Conservation (phyloP, 441 rosid species). For the Iberis amara region DNA sequence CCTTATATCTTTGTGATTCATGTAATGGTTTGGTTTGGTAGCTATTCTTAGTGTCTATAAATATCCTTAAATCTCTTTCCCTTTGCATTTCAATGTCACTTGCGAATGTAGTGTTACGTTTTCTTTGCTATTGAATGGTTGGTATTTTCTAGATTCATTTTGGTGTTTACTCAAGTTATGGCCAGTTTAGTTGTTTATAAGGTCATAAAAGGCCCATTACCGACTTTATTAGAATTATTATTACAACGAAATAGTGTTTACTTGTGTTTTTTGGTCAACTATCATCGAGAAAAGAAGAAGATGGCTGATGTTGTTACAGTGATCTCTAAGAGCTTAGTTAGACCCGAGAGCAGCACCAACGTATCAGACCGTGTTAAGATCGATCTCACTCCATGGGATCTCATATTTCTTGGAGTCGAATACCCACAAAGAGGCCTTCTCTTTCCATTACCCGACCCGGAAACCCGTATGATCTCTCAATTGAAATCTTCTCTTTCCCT, state of each 20-base stretch:
- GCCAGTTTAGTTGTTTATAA: too few relatives aligned
- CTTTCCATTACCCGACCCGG: constrained; percentile 29
- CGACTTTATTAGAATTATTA: too few relatives aligned
- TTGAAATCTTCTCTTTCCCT: constrained; percentile 25
- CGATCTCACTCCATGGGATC: constrained; percentile 35
- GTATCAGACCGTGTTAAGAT: constrained; percentile 25
- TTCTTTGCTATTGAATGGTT: too few relatives aligned
- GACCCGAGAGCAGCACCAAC: constrained; percentile 15
- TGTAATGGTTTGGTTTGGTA: constrained; percentile 12
- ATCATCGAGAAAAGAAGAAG: not conserved
- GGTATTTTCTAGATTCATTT: too few relatives aligned
- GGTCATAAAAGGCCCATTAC: too few relatives aligned
- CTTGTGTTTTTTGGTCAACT: too few relatives aligned
- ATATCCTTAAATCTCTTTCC: not conserved
- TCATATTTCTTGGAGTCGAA: constrained; percentile 20
- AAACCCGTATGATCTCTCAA: not conserved
- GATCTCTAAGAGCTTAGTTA: constrained; percentile 24
- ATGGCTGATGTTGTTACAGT: constrained; percentile 26
- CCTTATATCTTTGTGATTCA: constrained; percentile 54
- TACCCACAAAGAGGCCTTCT: constrained; percentile 35
- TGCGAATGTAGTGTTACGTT: too few relatives aligned
- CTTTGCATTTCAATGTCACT: constrained; percentile 15
- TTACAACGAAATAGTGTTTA: not conserved
- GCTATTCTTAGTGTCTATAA: constrained; percentile 25
- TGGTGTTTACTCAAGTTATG: too few relatives aligned